Conservation (phyloP, 208 protist species). For the Wallacemonas sp. region DNA sequence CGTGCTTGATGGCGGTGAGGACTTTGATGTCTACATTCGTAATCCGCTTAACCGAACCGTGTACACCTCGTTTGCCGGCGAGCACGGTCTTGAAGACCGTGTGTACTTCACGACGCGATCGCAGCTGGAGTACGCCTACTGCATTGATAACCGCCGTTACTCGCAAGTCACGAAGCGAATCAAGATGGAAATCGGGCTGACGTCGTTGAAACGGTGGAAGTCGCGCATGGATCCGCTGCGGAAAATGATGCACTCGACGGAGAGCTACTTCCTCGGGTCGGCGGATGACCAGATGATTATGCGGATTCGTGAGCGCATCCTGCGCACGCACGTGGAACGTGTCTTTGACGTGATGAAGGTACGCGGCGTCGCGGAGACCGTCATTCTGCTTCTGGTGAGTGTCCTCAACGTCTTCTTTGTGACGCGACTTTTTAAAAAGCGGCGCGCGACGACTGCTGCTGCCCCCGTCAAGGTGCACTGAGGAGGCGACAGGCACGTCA, state of each 20-base stretch:
- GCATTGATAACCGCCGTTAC: slow-evolving; percentile 75
- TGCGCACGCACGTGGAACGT: slow-evolving; percentile 65
- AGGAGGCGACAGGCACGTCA: too few species aligned
- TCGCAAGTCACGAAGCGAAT: slow-evolving; percentile 48
- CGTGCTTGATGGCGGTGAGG: slow-evolving; percentile 52
- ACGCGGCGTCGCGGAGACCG: slow-evolving; percentile 52
- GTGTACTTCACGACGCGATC: slow-evolving; percentile 78
- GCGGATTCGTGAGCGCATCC: slow-evolving; percentile 50
- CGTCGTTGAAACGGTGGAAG: slow-evolving; percentile 78
- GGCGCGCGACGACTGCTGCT: too few species aligned
- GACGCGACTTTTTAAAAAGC: slow-evolving; percentile 23
- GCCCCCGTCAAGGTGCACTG: too few species aligned
- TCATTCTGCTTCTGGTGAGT: slow-evolving; percentile 54
- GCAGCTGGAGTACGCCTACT: slow-evolving; percentile 68
- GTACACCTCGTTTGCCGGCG: slow-evolving; percentile 73
- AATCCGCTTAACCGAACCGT: slow-evolving; percentile 52
- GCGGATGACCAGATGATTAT: slow-evolving; percentile 81
- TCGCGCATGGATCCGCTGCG: slow-evolving; percentile 70
- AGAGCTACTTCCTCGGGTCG: slow-evolving; percentile 72
- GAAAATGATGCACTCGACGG: slow-evolving; percentile 56
- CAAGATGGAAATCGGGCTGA: slow-evolving; percentile 68
- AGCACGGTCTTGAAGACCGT: slow-evolving; percentile 65
- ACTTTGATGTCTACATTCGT: slow-evolving; percentile 77
- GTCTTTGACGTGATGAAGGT: slow-evolving; percentile 49
- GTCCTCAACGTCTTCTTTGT: slow-evolving; percentile 60